phyloP scores from a whole-genome alignment of 2,329 filamentous ascomycete genomes.

The Microdochium nivale region DNA sequence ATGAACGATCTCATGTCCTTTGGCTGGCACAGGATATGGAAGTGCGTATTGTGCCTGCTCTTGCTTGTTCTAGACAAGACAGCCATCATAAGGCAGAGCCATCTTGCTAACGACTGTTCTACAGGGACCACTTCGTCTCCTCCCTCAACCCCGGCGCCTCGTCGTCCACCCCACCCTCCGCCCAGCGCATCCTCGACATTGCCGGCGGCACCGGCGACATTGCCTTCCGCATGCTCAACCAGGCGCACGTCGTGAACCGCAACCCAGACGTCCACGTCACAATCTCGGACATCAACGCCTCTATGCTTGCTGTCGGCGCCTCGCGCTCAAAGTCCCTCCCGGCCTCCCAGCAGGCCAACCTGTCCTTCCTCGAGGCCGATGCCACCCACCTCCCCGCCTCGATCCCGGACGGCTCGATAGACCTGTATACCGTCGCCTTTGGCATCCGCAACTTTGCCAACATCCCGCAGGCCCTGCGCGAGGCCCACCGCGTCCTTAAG shows the following conservation, averaged over 20 bases:
- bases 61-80: neutral
- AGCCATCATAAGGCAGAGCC: slow-evolving; percentile 4
- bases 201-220: slow-evolving; percentile 97
- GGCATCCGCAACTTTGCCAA: slow-evolving; percentile 96
- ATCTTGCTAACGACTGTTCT: neutral
- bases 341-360: slow-evolving; percentile 44
- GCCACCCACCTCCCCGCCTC: slow-evolving; percentile 62
- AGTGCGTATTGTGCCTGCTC: slow-evolving; percentile 31
- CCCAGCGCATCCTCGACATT: slow-evolving; percentile 81
- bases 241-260: slow-evolving; percentile 70
- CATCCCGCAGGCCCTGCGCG: slow-evolving; percentile 71
- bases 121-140: slow-evolving; percentile 81
- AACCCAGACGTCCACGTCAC: slow-evolving; percentile 78
- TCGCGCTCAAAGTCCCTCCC: slow-evolving; percentile 60
- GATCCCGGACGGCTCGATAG: slow-evolving; percentile 64
- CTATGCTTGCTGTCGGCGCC: slow-evolving; percentile 84
- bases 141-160: slow-evolving; percentile 74
- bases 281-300: slow-evolving; percentile 90
- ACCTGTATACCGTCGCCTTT: slow-evolving; percentile 96
- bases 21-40: slow-evolving; percentile 94
- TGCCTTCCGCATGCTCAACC: slow-evolving; percentile 89
- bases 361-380: slow-evolving; percentile 81
- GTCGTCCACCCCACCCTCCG: slow-evolving; percentile 30
- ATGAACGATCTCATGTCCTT: slow-evolving; percentile 99
- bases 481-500: slow-evolving; percentile 82